A percentile compares a stretch with the other conserved stretches of the same genome.
Conservation (phyloP, 352 stramenopile species). For the Phytophthora pisi region DNA sequence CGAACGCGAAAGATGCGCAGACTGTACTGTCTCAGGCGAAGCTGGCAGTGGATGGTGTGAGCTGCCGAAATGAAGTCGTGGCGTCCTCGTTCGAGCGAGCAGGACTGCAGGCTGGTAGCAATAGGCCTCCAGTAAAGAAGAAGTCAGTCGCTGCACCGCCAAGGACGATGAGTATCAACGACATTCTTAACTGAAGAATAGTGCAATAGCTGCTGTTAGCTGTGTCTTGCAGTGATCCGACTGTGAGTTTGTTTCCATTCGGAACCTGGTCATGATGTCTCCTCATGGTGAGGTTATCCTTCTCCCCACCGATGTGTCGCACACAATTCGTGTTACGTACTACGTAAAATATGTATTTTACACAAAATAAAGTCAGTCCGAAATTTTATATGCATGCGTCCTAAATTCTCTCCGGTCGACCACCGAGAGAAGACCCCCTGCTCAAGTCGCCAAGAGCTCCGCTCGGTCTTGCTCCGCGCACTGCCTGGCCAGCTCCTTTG, state of each 20-base stretch:
- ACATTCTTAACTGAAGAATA: neutral
- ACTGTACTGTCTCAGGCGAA: neutral
- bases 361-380: neutral
- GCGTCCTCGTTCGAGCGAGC: neutral
- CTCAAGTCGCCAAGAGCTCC: neutral
- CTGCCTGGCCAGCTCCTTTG: neutral
- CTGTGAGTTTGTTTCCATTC: no score
- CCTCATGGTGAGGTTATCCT: neutral
- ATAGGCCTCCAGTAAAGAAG: neutral
- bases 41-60: neutral
- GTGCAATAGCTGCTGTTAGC: no score
- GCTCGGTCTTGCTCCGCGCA: neutral
- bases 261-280: neutral
- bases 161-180: neutral
- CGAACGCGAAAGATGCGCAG: neutral
- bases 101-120: neutral
- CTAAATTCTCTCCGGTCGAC: constrained; percentile 2
- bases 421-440: neutral
- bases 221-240: no score
- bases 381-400: constrained; percentile 1
- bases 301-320: neutral
- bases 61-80: neutral
- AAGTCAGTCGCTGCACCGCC: neutral
- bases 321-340: neutral
- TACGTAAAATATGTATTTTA: neutral